Base-by-base conservation (phyloP, 73 alveolate species). In the Effrenium voratum region DNA sequence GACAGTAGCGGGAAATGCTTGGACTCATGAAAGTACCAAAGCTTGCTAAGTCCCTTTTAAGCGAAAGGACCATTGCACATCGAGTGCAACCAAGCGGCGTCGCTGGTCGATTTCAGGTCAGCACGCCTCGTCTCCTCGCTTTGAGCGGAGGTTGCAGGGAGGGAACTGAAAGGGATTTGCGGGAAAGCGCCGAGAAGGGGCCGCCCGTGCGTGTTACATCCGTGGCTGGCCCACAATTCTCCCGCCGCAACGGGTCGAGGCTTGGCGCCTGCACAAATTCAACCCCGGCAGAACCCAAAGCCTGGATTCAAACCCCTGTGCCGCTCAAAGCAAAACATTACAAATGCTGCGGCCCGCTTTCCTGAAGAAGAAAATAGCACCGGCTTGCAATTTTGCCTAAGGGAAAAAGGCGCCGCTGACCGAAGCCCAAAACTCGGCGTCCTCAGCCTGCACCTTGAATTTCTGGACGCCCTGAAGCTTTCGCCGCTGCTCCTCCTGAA, bases 401-500 rank as follows among this genome's bases (percentile, higher is more conserved):
- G 19, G 8, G 63, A 52, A 52, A 52, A 19, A 19, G 8, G 63
- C 19, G 8, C 8, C 63, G 8, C 19, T 19, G 63, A 12, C 19
- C 19, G 19, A 19, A 12, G 19, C 19, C 63, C 63, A 52, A 52
- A 19, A 8, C 63, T 8, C 26, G 63, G 63, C 28, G 45, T 59
- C 95, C 95, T 87, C 95, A 34, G 95, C 95, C 32, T 76, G 59
- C 73, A 87, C 52, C 41, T 87, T 87, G 15, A 84, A 83, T 49
- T 87, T 70, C 46, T 87, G 95, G 40, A 84, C 80, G 34, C 59
- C 50, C 24, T 70, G 84, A 83, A 87, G 80, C 70, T 66, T 87
- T 45, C 84, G 84, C 24, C 83, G 68, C 13, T 77, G 70, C 72
- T 87, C 84, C 72, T 87, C 95, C 95, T 87, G 47, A 19, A 34